Conservation (phyloP, 202 grass and related monocot species). For the Musa balbisiana region DNA sequence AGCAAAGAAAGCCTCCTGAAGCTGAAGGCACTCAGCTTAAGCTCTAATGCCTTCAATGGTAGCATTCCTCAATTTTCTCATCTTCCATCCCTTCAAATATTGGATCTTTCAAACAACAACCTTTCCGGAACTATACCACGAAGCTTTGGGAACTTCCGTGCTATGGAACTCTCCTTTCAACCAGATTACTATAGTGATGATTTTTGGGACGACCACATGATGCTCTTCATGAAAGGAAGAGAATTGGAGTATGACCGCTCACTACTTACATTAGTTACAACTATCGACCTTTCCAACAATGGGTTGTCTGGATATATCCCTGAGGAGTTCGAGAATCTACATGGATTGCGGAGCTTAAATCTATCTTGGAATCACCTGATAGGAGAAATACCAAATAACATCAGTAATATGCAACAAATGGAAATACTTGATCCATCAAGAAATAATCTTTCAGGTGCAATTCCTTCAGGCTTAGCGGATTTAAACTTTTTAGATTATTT, state of each 20-base stretch:
- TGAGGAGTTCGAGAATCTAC: slow-evolving; percentile 10
- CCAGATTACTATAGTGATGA: not conserved
- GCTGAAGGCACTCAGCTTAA: slow-evolving; percentile 5
- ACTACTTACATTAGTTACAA: not conserved
- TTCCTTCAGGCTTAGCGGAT: slow-evolving; percentile 23
- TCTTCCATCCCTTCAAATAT: slow-evolving; percentile 1
- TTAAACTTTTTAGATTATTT: slow-evolving; percentile 5
- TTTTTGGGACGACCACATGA: not conserved
- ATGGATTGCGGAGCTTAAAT: slow-evolving; percentile 20
- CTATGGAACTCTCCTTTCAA: slow-evolving; percentile 2
- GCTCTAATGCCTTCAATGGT: slow-evolving; percentile 30
- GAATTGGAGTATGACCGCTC: not conserved
- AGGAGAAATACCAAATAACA: slow-evolving; percentile 23
- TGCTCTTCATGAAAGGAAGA: not conserved
- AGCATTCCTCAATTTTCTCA: slow-evolving; percentile 20
- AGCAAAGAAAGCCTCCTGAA: slow-evolving; percentile 4
- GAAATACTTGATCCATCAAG: slow-evolving; percentile 33
- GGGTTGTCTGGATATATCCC: slow-evolving; percentile 33
- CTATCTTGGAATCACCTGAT: slow-evolving; percentile 32
- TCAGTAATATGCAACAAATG: slow-evolving; percentile 17
- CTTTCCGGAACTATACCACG: slow-evolving; percentile 33
- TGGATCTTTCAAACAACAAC: slow-evolving; percentile 34
- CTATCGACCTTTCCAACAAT: slow-evolving; percentile 34
- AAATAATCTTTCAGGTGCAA: slow-evolving; percentile 36
- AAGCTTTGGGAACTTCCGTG: slow-evolving; percentile 24